Evolutionary conservation across 129 eudicot species (phyloP), one percentile per base, ranked within the genome.

Genomic region (Logfia minima): DNA sequence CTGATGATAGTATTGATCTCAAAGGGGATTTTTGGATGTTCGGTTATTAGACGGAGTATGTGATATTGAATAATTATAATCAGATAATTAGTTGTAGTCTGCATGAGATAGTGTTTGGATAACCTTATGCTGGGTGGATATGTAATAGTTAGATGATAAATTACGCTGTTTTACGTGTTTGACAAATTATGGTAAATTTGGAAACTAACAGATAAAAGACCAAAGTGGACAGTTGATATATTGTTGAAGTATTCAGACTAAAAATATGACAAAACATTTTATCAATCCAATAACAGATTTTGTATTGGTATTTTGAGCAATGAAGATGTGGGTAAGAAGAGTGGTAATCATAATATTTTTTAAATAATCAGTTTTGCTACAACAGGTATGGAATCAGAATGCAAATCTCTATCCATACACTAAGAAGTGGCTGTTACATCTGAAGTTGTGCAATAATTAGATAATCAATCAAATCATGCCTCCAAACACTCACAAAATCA

Each of bases 1-100:
- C 17, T 67, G 78, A 23, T 59, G 60, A 76, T 61, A 48, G 4
- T 26, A 51, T 9, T 66, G 55, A 32, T 76, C 22, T 48, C 18
- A 11, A 10, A 35, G 2, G 29, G n/a, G 76, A 23, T 21, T 29
- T 22, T 16, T 37, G 48, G 31, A 6, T n/a, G 66, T 5, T 48
- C 10, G 11, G 34, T 19, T 34, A 19, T 72, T 24, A 18, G 29
- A 21, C 2, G 9, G 45, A 31, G 32, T 43, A 41, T 52, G 43
- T 29, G 18, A 71, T 24, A 16, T 18, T 29, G 64, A 45, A 70
- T 70, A 28, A 28, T 51, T 16, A 52, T 23, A 71, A 29, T 52
- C 48, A 53, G 56, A 18, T 26, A 71, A 29, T 29, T 48, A 11
- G 17, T 48, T 13, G 55, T 14, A 11, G 55, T 48, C 5, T 14